These are phyloP conservation scores for Elsinoe australis DNA, from an alignment of 2,329 filamentous ascomycete species.

Conservation along the genomic window DNA sequence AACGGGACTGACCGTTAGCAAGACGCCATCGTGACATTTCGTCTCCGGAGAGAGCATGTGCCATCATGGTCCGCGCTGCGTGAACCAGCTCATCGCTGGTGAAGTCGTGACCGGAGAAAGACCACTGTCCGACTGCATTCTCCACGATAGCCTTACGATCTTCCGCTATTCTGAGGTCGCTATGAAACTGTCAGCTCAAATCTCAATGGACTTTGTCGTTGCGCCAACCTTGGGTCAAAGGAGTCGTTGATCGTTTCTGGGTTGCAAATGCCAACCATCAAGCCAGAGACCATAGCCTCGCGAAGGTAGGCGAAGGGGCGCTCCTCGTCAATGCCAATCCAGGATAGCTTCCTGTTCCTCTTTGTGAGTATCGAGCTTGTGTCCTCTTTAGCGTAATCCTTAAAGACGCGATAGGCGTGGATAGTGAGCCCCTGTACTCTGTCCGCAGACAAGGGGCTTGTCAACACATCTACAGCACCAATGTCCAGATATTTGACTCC, in stretches of 20 bases:
- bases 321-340: slow-evolving; percentile 79
- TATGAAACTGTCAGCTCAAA: slow-evolving; percentile 26
- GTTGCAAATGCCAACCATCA: slow-evolving; percentile 85
- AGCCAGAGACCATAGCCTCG: slow-evolving; percentile 85
- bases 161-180: slow-evolving; percentile 59
- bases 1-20: slow-evolving; percentile 55
- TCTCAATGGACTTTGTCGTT: neutral
- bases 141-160: slow-evolving; percentile 61
- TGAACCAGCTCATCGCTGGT: slow-evolving; percentile 84
- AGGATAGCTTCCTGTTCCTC: slow-evolving; percentile 74
- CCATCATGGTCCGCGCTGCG: slow-evolving; percentile 78
- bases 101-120: slow-evolving; percentile 83
- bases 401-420: slow-evolving; percentile 75
- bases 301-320: slow-evolving; percentile 83
- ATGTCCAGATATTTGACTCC: slow-evolving; percentile 59
- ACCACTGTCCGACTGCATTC: slow-evolving; percentile 66
- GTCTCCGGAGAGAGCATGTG: slow-evolving; percentile 75
- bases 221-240: slow-evolving; percentile 51
- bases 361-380: slow-evolving; percentile 63
- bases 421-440: slow-evolving; percentile 69
- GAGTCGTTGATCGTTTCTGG: slow-evolving; percentile 55
- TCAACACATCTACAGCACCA: slow-evolving; percentile 78
- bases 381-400: slow-evolving; percentile 66
- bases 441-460: slow-evolving; percentile 66
- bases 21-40: slow-evolving; percentile 76